These are phyloP conservation scores for Aspergillus ruber DNA, from an alignment of 2,329 filamentous ascomycete species.

Conservation along the genomic window DNA sequence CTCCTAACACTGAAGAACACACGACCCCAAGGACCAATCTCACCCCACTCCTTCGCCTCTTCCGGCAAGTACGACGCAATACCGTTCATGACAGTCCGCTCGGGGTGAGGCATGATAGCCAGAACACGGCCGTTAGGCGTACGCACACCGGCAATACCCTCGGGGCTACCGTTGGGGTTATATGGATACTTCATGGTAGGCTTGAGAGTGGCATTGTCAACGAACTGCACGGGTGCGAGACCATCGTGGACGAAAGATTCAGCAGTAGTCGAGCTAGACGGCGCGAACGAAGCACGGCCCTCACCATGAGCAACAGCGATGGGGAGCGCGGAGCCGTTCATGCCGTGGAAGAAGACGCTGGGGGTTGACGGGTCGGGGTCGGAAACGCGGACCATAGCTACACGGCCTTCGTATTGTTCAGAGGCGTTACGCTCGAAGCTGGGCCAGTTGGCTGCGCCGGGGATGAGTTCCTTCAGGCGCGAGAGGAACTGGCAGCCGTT, in stretches of 20 bases:
- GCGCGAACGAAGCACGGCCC: slow-evolving; percentile 67
- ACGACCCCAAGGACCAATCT: slow-evolving; percentile 76
- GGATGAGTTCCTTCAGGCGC: slow-evolving; percentile 74
- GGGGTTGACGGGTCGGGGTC: slow-evolving; percentile 52
- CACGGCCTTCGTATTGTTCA: slow-evolving; percentile 84
- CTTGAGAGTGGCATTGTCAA: slow-evolving; percentile 67
- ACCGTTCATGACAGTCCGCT: slow-evolving; percentile 77
- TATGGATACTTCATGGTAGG: slow-evolving; percentile 78
- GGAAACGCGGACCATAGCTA: slow-evolving; percentile 74
- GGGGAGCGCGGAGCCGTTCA: slow-evolving; percentile 73
- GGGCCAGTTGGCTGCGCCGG: slow-evolving; percentile 75
- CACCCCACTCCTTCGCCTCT: slow-evolving; percentile 62
- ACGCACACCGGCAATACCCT: slow-evolving; percentile 72
- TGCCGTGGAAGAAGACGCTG: slow-evolving; percentile 84
- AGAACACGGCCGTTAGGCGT: slow-evolving; percentile 72
- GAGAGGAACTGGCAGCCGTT: slow-evolving; percentile 96
- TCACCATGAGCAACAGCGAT: slow-evolving; percentile 90
- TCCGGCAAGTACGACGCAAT: slow-evolving; percentile 69
- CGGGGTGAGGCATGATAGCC: slow-evolving; percentile 89
- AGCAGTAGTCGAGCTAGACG: slow-evolving; percentile 40
- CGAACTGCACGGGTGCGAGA: slow-evolving; percentile 72
- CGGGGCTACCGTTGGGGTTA: slow-evolving; percentile 82
- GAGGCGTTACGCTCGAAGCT: slow-evolving; percentile 77
- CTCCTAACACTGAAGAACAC: slow-evolving; percentile 81
- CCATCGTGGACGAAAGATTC: slow-evolving; percentile 55